Base-by-base conservation (phyloP, 2,329 filamentous ascomycete species). In the Ramularia endophylla region DNA sequence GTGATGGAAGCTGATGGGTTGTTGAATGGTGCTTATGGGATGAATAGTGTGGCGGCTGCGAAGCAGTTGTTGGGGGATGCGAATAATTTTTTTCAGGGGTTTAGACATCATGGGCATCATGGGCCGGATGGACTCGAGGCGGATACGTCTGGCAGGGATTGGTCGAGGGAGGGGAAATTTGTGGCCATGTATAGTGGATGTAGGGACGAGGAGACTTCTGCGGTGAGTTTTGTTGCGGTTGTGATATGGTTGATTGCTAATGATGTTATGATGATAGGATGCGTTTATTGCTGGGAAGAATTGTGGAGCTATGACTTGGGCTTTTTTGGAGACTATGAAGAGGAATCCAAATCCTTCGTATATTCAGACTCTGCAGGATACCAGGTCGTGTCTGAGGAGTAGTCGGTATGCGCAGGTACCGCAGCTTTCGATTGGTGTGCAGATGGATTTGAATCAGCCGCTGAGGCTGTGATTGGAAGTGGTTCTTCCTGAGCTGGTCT, bases 111-210 rank as follows among this genome's bases (percentile, higher is more conserved):
- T 25, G 6, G 11, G 6, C 22, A 25, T 25, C 22, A 25, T 25
- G 22, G 22, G 6, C 22, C 22, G 27, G 37, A 66, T 48, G 60
- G 62, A 3, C 58, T 66, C 25, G 61, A 71, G 38, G 62, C 48
- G 1, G 56, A 72, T 34, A 60, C 66, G 13, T 65, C 69, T 29
- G 70, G 71, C 0, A 60, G 73, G 12, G 65, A 67, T 56, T 61
- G 58, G 1, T 59, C 58, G 38, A 70, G 74, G 51, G 57, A 62
- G 18, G 43, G 47, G 25, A 72, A 70, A 51, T 64, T 66, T 45
- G 71, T 73, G 1, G 72, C 66, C 4, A 74, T 75, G 72, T 72
- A 72, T 39, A 63, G 57, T 25, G 72, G 72, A 2, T 75, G 72
- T 44, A 60, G 64, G 36, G 72, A 74, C 51, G 70, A 74, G 35